phyloP scores from a whole-genome alignment of 1,139 yeast species.

The Debaryomyces subglobosus region DNA sequence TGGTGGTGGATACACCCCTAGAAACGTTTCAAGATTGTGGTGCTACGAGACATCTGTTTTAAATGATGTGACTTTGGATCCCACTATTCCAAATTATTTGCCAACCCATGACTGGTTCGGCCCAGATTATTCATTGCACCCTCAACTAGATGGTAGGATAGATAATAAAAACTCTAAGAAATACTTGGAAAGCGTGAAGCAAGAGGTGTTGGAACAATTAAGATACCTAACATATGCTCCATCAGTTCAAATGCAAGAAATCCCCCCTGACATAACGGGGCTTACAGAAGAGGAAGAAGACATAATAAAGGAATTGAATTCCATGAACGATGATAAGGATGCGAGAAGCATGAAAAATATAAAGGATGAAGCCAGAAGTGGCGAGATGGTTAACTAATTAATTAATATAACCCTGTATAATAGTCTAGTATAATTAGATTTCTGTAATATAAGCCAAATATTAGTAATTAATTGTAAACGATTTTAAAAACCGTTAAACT shows the following conservation, averaged over 20 bases:
- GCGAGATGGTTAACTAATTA: conserved; percentile 19
- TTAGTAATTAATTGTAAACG: background rate
- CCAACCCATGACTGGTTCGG: conserved; percentile 91
- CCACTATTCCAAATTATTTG: conserved; percentile 72
- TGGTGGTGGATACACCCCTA: conserved; percentile 97
- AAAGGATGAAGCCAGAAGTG: conserved; percentile 34
- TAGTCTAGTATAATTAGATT: conserved; percentile 4
- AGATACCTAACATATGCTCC: conserved; percentile 90
- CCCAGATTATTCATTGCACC: conserved; percentile 90
- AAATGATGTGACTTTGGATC: conserved; percentile 74
- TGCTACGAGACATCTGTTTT: conserved; percentile 90
- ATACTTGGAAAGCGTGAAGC: conserved; percentile 78
- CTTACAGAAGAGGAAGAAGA: conserved; percentile 64
- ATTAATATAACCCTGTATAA: background rate
- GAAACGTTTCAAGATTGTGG: conserved; percentile 95
- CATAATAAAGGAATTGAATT: conserved; percentile 51
- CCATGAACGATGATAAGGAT: conserved; percentile 46
- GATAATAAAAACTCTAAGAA: conserved; percentile 88
- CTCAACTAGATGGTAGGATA: conserved; percentile 82
- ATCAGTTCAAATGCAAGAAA: conserved; percentile 86
- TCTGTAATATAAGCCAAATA: conserved; percentile 2
- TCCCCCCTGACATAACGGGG: conserved; percentile 83
- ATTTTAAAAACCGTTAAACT: background rate
- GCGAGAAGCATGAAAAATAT: conserved; percentile 17
- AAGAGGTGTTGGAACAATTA: conserved; percentile 79